Evolutionary conservation across 768 basidiomycete species (phyloP).

Genomic region (Hydnomerulius pinastri): DNA sequence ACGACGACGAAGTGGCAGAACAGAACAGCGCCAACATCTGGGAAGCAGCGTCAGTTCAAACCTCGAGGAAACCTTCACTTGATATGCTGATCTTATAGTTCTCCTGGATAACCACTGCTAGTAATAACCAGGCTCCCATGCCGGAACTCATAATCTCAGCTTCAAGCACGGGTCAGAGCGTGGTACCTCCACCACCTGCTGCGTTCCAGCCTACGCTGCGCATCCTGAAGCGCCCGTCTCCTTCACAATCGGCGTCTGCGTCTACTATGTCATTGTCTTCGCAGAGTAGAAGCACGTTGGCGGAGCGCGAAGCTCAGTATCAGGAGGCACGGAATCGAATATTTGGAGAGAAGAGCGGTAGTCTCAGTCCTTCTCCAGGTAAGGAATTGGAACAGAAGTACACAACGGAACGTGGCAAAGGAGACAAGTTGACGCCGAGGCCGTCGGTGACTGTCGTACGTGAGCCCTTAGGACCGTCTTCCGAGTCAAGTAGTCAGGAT

Average conservation of each 20-base stretch:
- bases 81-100: conserved; percentile 15
- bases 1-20: conserved; percentile 47
- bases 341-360: conserved; percentile 45
- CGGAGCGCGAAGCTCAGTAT: conserved; percentile 73
- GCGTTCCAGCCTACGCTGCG: conserved; percentile 65
- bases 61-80: neutral
- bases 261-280: conserved; percentile 15
- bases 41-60: conserved; percentile 64
- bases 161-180: conserved; percentile 37
- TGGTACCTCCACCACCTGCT: conserved; percentile 51
- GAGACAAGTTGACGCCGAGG: neutral
- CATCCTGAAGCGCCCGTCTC: conserved; percentile 71
- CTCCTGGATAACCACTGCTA: conserved; percentile 24
- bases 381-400: neutral
- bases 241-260: conserved; percentile 20
- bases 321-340: conserved; percentile 74
- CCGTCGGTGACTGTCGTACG: conserved; percentile 23
- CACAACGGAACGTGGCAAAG: conserved; percentile 1
- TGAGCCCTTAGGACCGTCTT: conserved; percentile 35
- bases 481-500: conserved; percentile 7
- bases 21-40: conserved; percentile 56
- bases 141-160: conserved; percentile 55
- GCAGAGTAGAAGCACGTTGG: conserved; percentile 37
- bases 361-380: neutral
- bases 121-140: conserved; percentile 68